These are phyloP conservation scores for Aristolochia californica DNA, from an alignment of 164 flowering plant species.

Conservation along the genomic window DNA sequence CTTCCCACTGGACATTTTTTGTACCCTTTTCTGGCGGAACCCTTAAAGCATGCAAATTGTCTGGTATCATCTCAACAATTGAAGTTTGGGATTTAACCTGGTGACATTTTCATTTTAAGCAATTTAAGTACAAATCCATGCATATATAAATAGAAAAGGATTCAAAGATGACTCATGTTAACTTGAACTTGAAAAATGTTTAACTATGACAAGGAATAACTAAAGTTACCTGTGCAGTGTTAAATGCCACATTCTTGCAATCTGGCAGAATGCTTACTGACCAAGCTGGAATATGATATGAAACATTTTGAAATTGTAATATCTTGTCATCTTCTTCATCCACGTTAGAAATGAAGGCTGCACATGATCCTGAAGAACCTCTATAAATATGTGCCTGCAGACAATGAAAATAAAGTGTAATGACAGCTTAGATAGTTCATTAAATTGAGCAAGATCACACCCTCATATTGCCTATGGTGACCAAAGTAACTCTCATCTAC, in stretches of 20 bases:
- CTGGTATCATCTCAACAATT: constrained; percentile 66
- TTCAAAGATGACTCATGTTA: too few species aligned
- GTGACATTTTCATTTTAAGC: constrained; percentile 1
- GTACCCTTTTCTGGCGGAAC: constrained; percentile 21
- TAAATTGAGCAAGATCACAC: too few species aligned
- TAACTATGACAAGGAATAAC: background rate
- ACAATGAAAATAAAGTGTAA: constrained; percentile 7
- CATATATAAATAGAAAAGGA: too few species aligned
- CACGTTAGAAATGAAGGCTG: constrained; percentile 74
- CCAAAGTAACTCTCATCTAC: too few species aligned
- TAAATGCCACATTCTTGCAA: constrained; percentile 83
- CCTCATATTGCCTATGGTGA: too few species aligned
- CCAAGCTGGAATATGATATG: constrained; percentile 92
- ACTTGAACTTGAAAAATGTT: background rate
- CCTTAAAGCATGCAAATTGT: constrained; percentile 32
- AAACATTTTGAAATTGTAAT: constrained; percentile 47
- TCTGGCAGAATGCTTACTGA: constrained; percentile 97
- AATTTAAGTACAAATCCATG: too few species aligned
- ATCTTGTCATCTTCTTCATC: constrained; percentile 65
- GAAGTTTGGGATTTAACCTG: constrained; percentile 73
- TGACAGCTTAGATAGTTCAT: background rate
- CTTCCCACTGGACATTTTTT: constrained; percentile 53
- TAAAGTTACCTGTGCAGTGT: constrained; percentile 78
- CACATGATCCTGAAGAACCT: constrained; percentile 69
- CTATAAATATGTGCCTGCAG: constrained; percentile 72